Evolutionary conservation across 78 protist species (phyloP).

Genomic region (Monocercomonoides exilis): DNA sequence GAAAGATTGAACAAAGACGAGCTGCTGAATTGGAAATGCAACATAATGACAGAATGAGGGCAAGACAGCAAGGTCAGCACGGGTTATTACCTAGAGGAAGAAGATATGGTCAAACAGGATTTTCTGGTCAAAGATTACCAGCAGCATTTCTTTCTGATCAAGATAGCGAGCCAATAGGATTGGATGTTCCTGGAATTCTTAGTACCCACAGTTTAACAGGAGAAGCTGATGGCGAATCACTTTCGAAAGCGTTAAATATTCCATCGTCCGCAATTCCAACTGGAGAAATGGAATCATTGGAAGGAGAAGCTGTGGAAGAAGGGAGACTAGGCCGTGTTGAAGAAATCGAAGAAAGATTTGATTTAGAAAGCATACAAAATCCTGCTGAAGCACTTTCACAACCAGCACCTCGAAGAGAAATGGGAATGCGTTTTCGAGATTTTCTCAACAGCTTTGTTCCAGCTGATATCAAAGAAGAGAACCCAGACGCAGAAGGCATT

Average conservation of each 20-base stretch:
- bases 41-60: not conserved
- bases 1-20: not conserved
- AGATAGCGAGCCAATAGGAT: not conserved
- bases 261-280: not conserved
- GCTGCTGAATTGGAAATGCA: not conserved
- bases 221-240: not conserved
- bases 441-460: not conserved
- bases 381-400: not conserved
- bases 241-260: not conserved
- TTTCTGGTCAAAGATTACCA: no score
- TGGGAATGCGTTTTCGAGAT: not conserved
- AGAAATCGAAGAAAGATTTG: not conserved
- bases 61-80: not conserved
- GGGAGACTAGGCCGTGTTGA: not conserved
- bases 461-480: not conserved
- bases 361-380: not conserved
- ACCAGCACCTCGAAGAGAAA: not conserved
- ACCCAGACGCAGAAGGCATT: not conserved
- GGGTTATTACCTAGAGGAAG: not conserved
- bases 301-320: not conserved
- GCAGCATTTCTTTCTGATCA: no score
- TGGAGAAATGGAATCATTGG: not conserved
- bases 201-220: not conserved
- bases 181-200: not conserved
- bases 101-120: not conserved